Percentiles rank a stretch among this genome's conserved stretches.
Conservation (phyloP, 139 green algal genomes). For the Limnomonas spitsbergensis region DNA sequence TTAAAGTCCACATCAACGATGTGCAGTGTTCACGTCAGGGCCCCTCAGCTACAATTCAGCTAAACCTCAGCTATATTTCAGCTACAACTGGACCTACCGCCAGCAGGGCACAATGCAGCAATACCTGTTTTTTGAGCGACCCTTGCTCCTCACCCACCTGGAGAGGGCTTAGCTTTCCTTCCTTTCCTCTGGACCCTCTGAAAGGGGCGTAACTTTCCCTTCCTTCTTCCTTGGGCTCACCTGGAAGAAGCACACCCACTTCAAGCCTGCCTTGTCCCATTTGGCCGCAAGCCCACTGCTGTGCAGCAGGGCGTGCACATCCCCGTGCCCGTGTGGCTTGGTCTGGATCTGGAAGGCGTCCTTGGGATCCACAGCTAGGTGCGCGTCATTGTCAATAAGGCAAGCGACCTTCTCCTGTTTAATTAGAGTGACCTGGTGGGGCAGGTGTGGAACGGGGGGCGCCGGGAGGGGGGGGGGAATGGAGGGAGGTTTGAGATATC, state of each 20-base stretch:
- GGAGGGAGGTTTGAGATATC: neutral
- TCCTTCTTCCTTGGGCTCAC: no score
- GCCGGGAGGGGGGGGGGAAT: neutral
- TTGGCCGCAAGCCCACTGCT: slow-evolving; percentile 58
- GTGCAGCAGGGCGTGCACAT: slow-evolving; percentile 95
- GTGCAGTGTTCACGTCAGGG: no score
- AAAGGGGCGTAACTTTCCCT: no score
- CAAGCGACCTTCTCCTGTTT: slow-evolving; percentile 99
- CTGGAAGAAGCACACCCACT: slow-evolving; percentile 97
- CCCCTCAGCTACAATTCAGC: no score
- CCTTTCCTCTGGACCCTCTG: no score
- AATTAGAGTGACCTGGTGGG: slow-evolving; percentile 73
- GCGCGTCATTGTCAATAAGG: slow-evolving; percentile 83
- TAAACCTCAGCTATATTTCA: no score
- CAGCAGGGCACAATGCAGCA: no score
- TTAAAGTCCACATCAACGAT: no score
- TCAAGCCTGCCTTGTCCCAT: slow-evolving; percentile 71
- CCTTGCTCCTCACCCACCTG: no score
- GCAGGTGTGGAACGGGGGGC: neutral
- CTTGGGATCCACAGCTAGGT: slow-evolving; percentile 72
- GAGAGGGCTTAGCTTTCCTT: no score
- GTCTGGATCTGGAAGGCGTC: slow-evolving; percentile 81
- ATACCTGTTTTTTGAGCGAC: no score
- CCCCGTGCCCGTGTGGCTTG: slow-evolving; percentile 97
- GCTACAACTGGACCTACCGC: no score